These are phyloP conservation scores for Hypomontagnella submonticulosa DNA, from an alignment of 495 filamentous ascomycete genomes.

Conservation along the genomic window DNA sequence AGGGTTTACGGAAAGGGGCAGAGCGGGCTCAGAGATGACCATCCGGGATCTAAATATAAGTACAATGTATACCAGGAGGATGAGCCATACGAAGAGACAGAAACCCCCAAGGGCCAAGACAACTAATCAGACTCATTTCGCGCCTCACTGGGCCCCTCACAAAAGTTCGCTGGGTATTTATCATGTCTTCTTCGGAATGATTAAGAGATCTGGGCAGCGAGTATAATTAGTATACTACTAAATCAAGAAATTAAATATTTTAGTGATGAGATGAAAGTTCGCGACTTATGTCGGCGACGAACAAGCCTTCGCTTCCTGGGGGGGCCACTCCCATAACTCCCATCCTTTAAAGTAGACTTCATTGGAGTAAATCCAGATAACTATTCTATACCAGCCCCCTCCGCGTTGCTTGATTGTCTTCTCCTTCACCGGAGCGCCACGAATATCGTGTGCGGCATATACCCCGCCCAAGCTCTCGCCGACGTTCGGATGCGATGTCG, in stretches of 20 bases:
- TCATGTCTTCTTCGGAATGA: too few species aligned
- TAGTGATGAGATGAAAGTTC: too few species aligned
- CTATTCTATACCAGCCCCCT: background rate
- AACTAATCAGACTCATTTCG: background rate
- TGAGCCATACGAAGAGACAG: slow-evolving; percentile 43
- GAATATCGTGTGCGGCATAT: slow-evolving; percentile 7
- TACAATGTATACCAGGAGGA: slow-evolving; percentile 69
- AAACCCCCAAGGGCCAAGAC: slow-evolving; percentile 1
- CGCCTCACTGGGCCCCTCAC: background rate
- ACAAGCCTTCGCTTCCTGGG: too few species aligned
- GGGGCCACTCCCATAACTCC: too few species aligned
- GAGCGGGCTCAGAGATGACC: slow-evolving; percentile 62
- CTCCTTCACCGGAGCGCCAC: slow-evolving; percentile 23
- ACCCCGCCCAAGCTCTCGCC: slow-evolving; percentile 32
- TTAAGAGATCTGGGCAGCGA: background rate
- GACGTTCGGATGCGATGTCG: slow-evolving; percentile 29
- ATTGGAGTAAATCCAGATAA: too few species aligned
- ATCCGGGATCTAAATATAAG: slow-evolving; percentile 65
- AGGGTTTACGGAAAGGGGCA: slow-evolving; percentile 70
- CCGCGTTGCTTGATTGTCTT: background rate
- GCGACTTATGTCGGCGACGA: too few species aligned
- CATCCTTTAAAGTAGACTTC: too few species aligned
- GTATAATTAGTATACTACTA: background rate
- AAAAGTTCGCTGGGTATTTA: too few species aligned
- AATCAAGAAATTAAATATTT: too few species aligned